These are phyloP conservation scores for Apiotrichum porosum DNA, from an alignment of 1,284 basidiomycete species.

Conservation along the genomic window DNA sequence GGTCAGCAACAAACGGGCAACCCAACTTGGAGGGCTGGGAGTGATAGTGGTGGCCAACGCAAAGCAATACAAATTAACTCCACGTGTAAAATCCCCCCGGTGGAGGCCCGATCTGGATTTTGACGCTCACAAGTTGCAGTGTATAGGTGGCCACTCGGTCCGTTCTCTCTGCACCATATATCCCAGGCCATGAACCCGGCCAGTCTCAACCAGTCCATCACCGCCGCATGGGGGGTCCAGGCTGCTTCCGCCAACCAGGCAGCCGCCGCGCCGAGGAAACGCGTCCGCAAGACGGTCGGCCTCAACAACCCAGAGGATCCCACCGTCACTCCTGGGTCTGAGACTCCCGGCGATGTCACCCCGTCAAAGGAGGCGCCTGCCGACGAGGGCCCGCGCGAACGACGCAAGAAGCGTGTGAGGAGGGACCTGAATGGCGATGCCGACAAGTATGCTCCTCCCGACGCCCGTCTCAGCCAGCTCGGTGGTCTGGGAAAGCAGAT, in stretches of 20 bases:
- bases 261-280: slow-evolving; percentile 5
- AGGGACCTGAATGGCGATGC: slow-evolving; percentile 5
- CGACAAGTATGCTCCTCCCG: slow-evolving; percentile 44
- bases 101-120: not conserved
- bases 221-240: slow-evolving; percentile 36
- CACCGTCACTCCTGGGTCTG: slow-evolving; percentile 2
- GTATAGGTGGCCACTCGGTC: too few species aligned
- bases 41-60: slow-evolving; percentile 1
- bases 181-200: slow-evolving; percentile 17
- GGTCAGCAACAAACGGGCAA: too few species aligned
- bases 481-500: slow-evolving; percentile 82
- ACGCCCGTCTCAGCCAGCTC: slow-evolving; percentile 64
- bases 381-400: not conserved
- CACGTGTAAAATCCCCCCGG: not conserved
- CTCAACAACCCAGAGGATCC: slow-evolving; percentile 14
- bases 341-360: slow-evolving; percentile 4
- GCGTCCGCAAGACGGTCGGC: slow-evolving; percentile 13
- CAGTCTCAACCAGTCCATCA: slow-evolving; percentile 39
- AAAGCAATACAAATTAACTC: too few species aligned
- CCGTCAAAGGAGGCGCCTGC: not conserved
- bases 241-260: not conserved
- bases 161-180: not conserved
- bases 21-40: too few species aligned
- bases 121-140: too few species aligned
- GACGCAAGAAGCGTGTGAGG: slow-evolving; percentile 19